phyloP scores from a whole-genome alignment of 257 asterid species.

The Rehmannia glutinosa region DNA sequence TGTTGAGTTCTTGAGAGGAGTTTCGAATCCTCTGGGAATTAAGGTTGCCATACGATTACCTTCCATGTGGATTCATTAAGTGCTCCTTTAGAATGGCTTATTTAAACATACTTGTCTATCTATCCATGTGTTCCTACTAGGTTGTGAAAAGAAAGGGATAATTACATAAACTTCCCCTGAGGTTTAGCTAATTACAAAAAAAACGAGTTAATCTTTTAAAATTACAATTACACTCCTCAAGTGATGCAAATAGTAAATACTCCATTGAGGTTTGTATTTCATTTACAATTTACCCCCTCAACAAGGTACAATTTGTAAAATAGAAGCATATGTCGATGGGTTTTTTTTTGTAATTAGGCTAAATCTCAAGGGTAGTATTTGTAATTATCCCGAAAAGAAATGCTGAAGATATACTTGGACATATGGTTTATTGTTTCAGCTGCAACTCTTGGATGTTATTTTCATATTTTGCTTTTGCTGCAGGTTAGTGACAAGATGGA shows the following conservation, averaged over 20 bases:
- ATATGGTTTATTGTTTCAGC: neutral
- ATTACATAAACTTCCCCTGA: no score
- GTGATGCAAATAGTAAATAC: no score
- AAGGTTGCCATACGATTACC: slow-evolving; percentile 33
- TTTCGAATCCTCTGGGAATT: slow-evolving; percentile 63
- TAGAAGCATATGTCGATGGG: no score
- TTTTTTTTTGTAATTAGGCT: neutral
- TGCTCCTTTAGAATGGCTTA: neutral
- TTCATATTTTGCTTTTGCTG: slow-evolving; percentile 5
- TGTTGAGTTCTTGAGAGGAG: slow-evolving; percentile 59
- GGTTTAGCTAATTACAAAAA: no score
- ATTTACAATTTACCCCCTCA: no score
- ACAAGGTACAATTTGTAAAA: no score
- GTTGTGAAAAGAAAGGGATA: no score
- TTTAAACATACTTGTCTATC: neutral
- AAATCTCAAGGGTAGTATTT: neutral
- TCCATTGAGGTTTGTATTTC: no score
- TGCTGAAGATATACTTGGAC: neutral
- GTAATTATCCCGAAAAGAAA: neutral
- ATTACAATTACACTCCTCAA: no score
- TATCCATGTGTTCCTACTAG: neutral
- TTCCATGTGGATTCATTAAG: neutral
- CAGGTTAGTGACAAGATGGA: slow-evolving; percentile 70
- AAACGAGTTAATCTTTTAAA: no score
- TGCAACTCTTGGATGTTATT: neutral